These are phyloP conservation scores for Alternaria arbusti DNA, from an alignment of 2,329 filamentous ascomycete genomes.

Conservation along the genomic window DNA sequence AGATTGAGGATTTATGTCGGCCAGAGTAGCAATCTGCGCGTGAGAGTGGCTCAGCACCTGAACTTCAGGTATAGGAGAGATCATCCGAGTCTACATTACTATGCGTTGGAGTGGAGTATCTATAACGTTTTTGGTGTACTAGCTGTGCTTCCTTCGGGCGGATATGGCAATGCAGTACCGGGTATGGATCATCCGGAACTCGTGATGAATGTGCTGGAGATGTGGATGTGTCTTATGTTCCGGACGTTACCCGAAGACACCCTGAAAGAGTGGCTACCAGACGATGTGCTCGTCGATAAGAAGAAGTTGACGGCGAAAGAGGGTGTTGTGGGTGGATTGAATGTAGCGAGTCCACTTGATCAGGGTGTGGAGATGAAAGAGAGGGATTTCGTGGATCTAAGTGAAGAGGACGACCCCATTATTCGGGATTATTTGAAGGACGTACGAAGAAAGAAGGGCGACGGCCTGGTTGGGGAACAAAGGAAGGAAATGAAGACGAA, in stretches of 20 bases:
- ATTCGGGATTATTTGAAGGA: conserved; percentile 26
- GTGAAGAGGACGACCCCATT: conserved; percentile 27
- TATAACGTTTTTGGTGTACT: conserved; percentile 39
- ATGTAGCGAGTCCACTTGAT: conserved; percentile 42
- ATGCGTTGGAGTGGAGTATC: conserved; percentile 36
- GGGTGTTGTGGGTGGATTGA: conserved; percentile 33
- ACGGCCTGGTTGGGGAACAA: rapidly evolving
- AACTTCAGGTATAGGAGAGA: conserved; percentile 46
- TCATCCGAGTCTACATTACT: conserved; percentile 43
- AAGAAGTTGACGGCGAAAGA: conserved; percentile 16
- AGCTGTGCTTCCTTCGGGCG: conserved; percentile 21
- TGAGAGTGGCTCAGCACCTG: conserved; percentile 37
- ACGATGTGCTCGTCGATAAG: not conserved
- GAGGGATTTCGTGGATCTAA: conserved; percentile 33
- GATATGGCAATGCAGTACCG: conserved; percentile 15
- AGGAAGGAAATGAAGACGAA: not conserved
- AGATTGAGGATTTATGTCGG: conserved; percentile 39
- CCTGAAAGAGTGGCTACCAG: conserved; percentile 33
- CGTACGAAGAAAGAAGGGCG: not conserved
- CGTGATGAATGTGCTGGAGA: conserved; percentile 43
- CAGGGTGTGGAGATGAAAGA: conserved; percentile 23
- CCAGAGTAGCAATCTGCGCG: conserved; percentile 34
- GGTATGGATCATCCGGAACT: conserved; percentile 37
- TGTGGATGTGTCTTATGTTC: conserved; percentile 46
- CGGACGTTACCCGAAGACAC: conserved; percentile 26